Base-by-base conservation (phyloP, 306 rosid species). In the Prunus mira region DNA sequence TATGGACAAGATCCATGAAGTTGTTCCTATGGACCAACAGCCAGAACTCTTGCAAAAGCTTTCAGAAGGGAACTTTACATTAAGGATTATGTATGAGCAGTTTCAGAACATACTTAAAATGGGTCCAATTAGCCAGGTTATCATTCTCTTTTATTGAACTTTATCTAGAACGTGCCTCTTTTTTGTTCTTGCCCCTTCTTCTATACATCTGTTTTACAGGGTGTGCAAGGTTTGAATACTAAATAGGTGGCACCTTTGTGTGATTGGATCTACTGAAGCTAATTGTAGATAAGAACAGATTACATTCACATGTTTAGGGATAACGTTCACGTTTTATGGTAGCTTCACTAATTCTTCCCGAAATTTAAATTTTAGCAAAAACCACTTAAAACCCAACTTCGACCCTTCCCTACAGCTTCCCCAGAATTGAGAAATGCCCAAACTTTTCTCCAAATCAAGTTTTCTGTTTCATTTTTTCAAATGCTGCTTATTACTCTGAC, bases 1-100 rank as follows among this genome's bases (percentile, higher is more conserved):
- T 82, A 89, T 91, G 96, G 96, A 93, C 87, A 93, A 93, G 84
- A 89, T 93, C 80, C 94, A 89, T 24, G 98, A 93, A 83, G 96
- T 91, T 73, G 96, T 93, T 81, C 98, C 98, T 1, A 91, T 88
- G 95, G 98, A 93, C 83, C 93, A 90, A 76, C 96, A 90, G 75
- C 93, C 96, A 20, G 92, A 93, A 79, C 96, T 92, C 62, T 81
- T 92, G 54, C 93, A 92, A 82, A 92, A 88, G 88, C 87, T 92
- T 56, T 84, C 90, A 61, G 97, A 88, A 87, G 96, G 98, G 76
- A 88, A 84, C 80, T 93, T 91, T 76, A 87, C 97, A 5, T 81
- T 93, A 80, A 88, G 97, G 80, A 88, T 93, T 78, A 91, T 93
- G 97, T 89, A 91, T 38, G 96, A 89, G 79, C 93, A 87, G 86